Evolutionary conservation across 768 basidiomycete species (phyloP).

Genomic region (Termitomyces sp.): DNA sequence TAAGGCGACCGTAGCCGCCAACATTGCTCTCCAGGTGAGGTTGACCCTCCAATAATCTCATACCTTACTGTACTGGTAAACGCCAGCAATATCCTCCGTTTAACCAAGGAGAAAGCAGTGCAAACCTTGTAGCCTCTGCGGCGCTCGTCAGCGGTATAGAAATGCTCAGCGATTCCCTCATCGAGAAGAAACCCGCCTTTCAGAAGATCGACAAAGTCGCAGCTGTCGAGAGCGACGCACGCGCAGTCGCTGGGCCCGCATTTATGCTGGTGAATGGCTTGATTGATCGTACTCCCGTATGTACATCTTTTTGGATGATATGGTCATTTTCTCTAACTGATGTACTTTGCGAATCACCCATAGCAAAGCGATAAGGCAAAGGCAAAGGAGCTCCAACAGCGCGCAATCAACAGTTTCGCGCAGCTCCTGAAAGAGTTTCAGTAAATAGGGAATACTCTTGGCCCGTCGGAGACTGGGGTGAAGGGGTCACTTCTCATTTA

Average conservation of each 20-base stretch:
- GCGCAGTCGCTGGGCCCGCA: not conserved
- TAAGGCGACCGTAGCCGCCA: rapidly evolving
- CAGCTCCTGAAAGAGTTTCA: not conserved
- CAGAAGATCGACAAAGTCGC: not conserved
- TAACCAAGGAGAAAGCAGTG: not conserved
- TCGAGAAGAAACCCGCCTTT: not conserved
- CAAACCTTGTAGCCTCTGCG: not conserved
- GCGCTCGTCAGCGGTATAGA: not conserved
- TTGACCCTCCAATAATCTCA: not conserved
- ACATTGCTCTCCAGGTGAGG: not conserved
- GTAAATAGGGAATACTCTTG: not conserved
- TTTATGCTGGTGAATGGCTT: not conserved
- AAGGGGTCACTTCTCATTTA: not conserved
- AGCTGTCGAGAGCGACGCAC: not conserved
- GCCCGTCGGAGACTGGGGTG: not conserved
- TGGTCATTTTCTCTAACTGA: not conserved
- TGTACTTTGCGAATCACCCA: too few relatives aligned
- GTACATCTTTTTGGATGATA: not conserved
- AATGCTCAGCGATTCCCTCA: not conserved
- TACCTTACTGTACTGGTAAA: not conserved
- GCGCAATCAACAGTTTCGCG: not conserved
- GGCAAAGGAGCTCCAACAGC: not conserved
- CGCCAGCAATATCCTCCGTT: not conserved
- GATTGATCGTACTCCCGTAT: not conserved
- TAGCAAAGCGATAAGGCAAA: not conserved